Evolutionary conservation across 306 rosid genomes (phyloP).

Genomic region (Glycine soja): DNA sequence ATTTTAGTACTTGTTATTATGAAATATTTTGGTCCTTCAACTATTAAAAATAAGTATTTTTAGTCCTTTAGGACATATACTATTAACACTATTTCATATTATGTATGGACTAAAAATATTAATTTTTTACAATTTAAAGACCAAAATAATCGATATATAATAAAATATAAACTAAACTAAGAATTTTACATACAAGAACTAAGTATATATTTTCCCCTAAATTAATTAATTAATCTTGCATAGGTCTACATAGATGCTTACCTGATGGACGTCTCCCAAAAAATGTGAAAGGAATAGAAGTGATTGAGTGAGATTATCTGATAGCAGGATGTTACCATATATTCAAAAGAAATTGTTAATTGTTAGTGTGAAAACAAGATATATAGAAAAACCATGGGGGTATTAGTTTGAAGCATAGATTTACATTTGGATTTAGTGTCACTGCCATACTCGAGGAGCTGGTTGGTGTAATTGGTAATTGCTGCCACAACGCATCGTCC

Average conservation of each 20-base stretch:
- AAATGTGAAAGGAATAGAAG: conserved; percentile 82
- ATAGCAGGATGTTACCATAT: conserved; percentile 1
- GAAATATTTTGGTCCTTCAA: no score
- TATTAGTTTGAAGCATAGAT: not conserved
- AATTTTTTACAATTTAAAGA: no score
- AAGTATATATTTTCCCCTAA: no score
- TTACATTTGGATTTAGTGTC: conserved; percentile 55
- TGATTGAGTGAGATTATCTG: conserved; percentile 89
- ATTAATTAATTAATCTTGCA: not conserved
- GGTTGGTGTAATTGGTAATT: conserved; percentile 78
- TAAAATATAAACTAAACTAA: no score
- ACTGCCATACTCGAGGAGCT: conserved; percentile 56
- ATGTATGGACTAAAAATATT: no score
- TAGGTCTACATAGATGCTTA: not conserved
- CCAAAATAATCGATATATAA: no score
- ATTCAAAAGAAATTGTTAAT: not conserved
- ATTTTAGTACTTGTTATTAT: no score
- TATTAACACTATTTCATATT: no score
- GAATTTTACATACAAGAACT: no score
- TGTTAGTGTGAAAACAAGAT: conserved; percentile 21
- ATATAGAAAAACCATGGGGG: not conserved
- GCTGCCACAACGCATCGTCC: conserved; percentile 81
- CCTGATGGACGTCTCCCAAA: conserved; percentile 94
- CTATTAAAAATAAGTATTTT: no score
- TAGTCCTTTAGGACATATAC: no score